These are phyloP conservation scores for Colletotrichum destructivum DNA, from an alignment of 2,329 filamentous ascomycete species.

Conservation along the genomic window DNA sequence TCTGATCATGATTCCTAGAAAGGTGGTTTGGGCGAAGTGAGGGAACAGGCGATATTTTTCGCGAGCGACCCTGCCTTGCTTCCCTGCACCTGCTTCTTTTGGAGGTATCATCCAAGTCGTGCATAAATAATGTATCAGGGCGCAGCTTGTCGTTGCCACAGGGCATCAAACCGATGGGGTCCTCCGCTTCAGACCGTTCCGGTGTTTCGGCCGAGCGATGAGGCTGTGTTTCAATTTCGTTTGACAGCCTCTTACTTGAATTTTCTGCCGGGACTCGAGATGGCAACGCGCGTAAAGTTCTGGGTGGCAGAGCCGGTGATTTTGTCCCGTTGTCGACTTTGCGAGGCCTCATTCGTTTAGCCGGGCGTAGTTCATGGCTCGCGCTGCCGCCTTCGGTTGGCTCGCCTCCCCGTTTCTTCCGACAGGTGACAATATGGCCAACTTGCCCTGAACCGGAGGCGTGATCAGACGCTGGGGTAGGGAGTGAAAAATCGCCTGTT, in stretches of 20 bases:
- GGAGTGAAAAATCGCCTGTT: constrained; percentile 6
- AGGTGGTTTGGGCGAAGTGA: too few species aligned
- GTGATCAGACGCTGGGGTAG: constrained; percentile 11
- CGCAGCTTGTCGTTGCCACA: not conserved
- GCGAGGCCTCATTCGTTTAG: not conserved
- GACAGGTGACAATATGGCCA: not conserved
- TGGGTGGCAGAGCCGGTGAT: constrained; percentile 11
- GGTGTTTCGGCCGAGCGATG: not conserved
- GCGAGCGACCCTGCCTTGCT: not conserved
- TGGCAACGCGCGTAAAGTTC: constrained; percentile 1
- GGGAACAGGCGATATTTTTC: too few species aligned
- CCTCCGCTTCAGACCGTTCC: not conserved
- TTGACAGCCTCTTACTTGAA: not conserved
- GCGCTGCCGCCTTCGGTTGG: not conserved
- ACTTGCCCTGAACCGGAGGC: not conserved
- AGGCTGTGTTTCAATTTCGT: not conserved
- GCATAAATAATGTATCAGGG: not conserved
- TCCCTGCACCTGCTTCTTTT: not conserved
- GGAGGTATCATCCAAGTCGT: not conserved
- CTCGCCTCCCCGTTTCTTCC: not conserved
- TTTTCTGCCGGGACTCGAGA: not conserved
- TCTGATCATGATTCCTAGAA: too few species aligned
- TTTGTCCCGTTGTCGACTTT: not conserved
- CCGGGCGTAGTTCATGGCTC: not conserved
- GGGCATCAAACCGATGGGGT: not conserved